A percentile compares a stretch with the other conserved stretches of the same genome.
Conservation (phyloP, 345 rosid species). For the Salix caprea region DNA sequence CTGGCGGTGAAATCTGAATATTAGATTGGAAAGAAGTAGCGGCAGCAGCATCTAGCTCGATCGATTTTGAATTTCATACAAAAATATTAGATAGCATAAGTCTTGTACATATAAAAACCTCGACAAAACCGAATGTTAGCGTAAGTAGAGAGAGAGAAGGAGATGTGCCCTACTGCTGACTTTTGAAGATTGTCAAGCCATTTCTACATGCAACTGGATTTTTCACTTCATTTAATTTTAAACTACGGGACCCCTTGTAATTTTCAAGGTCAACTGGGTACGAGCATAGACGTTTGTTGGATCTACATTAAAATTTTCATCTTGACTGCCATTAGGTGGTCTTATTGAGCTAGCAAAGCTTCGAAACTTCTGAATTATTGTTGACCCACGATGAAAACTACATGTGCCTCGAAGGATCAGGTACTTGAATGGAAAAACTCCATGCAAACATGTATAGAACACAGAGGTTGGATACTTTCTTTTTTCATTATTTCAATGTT, state of each 20-base stretch:
- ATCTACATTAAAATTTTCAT: conserved; percentile 1
- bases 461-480: not conserved
- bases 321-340: conserved; percentile 6
- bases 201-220: not conserved
- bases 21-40: not conserved
- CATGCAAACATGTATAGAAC: not conserved
- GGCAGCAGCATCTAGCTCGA: not conserved
- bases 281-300: not conserved
- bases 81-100: not conserved
- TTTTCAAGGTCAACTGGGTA: conserved; percentile 16
- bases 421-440: not conserved
- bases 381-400: not conserved
- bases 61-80: not conserved
- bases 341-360: not conserved
- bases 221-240: not conserved
- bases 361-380: not conserved
- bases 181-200: conserved; percentile 16
- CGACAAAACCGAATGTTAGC: conserved; percentile 14
- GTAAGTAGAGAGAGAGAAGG: not conserved
- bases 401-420: not conserved
- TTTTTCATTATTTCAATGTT: not conserved
- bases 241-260: not conserved
- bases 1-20: conserved; percentile 1
- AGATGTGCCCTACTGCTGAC: conserved; percentile 20
- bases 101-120: not conserved